Percentiles rank a stretch among this genome's conserved stretches.
phyloP scores from a whole-genome alignment of 2,329 filamentous ascomycete species.

The Pyrenophora teres region DNA sequence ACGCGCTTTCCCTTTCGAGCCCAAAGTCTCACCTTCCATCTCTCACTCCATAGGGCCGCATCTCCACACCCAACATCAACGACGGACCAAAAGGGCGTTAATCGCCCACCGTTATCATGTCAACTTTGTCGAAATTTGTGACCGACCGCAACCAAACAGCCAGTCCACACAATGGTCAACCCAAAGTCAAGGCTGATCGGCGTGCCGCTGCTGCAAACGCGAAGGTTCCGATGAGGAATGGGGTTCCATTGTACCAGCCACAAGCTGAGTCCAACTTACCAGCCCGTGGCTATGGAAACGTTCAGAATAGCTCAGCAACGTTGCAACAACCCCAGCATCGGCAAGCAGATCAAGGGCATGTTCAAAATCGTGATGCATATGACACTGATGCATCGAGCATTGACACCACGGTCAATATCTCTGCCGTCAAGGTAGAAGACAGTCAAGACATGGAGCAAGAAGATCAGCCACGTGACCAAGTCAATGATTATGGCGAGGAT shows the following conservation, averaged over 20 bases:
- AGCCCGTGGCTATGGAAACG: conserved; percentile 12
- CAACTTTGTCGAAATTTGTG: conserved; percentile 21
- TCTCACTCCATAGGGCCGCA: conserved; percentile 12
- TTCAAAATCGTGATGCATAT: conserved; percentile 30
- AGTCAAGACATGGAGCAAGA: conserved; percentile 15
- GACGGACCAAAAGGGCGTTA: neutral
- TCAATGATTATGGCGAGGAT: conserved; percentile 12
- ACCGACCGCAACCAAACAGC: conserved; percentile 15
- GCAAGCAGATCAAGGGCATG: conserved; percentile 18
- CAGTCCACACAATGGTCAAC: conserved; percentile 22
- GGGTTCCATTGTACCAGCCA: conserved; percentile 16
- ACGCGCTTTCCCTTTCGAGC: conserved; percentile 36
- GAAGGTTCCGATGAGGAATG: conserved; percentile 22
- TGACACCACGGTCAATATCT: conserved; percentile 40
- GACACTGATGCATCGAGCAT: conserved; percentile 48
- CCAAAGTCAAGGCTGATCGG: conserved; percentile 18
- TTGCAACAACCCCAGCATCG: conserved; percentile 20
- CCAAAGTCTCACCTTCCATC: conserved; percentile 20
- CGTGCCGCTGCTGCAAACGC: conserved; percentile 28
- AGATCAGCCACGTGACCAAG: conserved; percentile 12
- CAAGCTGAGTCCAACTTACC: conserved; percentile 7
- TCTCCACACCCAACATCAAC: neutral
- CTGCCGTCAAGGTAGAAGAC: conserved; percentile 25
- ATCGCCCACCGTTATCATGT: conserved; percentile 15
- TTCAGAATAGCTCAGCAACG: conserved; percentile 17